Evolutionary conservation across 495 filamentous ascomycete species (phyloP).

Genomic region (Hypoxylon intermedium): DNA sequence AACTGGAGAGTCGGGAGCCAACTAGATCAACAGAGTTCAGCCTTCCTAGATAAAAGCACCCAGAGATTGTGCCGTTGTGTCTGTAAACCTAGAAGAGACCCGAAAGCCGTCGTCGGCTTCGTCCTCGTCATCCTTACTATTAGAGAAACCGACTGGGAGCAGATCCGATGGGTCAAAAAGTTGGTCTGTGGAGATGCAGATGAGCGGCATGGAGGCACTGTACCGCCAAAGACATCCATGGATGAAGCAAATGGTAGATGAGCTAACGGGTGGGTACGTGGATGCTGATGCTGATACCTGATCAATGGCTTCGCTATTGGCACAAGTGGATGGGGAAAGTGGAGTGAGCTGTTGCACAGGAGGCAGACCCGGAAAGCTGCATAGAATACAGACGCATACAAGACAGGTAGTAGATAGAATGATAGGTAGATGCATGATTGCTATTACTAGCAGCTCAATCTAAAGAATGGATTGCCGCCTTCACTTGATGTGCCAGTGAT

Average conservation of each 20-base stretch:
- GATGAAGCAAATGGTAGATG: slow-evolving; percentile 1
- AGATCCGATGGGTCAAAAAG: slow-evolving; percentile 51
- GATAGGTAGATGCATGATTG: not conserved
- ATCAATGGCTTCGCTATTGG: slow-evolving; percentile 4
- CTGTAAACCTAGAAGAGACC: slow-evolving; percentile 57
- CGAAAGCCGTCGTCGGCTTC: slow-evolving; percentile 48
- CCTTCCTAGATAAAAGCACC: slow-evolving; percentile 44
- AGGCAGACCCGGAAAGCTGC: not conserved
- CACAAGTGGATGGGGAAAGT: not conserved
- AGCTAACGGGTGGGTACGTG: slow-evolving; percentile 3
- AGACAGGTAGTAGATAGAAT: too few relatives aligned
- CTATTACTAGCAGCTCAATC: not conserved
- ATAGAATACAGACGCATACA: not conserved
- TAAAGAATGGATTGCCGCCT: not conserved
- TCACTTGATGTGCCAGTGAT: too few relatives aligned
- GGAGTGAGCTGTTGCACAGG: slow-evolving; percentile 2
- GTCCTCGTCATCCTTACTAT: slow-evolving; percentile 59
- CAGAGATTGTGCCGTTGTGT: slow-evolving; percentile 59
- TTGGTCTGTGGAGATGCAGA: slow-evolving; percentile 32
- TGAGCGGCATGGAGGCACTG: not conserved
- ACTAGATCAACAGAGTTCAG: slow-evolving; percentile 55
- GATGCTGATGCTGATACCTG: slow-evolving; percentile 5
- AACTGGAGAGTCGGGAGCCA: slow-evolving; percentile 56
- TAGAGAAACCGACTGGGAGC: slow-evolving; percentile 59
- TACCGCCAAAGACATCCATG: slow-evolving; percentile 4